These are phyloP conservation scores for Magnaporthiopsis rhizophila DNA, from an alignment of 2,329 filamentous ascomycete species.

Conservation along the genomic window DNA sequence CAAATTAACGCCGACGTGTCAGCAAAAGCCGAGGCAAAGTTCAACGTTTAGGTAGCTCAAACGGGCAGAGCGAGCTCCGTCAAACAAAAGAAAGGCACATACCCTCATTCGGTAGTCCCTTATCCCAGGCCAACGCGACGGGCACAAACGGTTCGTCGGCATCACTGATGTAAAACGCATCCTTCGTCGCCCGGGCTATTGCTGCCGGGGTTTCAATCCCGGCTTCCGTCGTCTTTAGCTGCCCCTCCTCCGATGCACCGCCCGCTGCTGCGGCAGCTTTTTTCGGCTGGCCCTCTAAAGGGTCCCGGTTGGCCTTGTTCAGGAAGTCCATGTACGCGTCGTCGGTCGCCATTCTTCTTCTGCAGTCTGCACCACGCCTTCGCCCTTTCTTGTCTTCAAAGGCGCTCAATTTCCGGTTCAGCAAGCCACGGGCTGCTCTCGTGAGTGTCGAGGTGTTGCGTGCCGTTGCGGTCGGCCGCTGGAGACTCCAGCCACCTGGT, in stretches of 20 bases:
- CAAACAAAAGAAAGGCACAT: conserved; percentile 18
- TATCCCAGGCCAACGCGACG: conserved; percentile 57
- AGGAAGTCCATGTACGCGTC: conserved; percentile 79
- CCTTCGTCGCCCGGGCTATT: conserved; percentile 40
- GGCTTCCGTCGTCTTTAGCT: conserved; percentile 44
- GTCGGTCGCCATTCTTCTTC: conserved; percentile 62
- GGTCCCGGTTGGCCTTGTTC: conserved; percentile 77
- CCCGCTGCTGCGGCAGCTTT: background rate
- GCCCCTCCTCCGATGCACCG: conserved; percentile 11
- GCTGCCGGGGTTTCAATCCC: conserved; percentile 52
- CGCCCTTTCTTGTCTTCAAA: background rate
- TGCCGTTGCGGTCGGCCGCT: background rate
- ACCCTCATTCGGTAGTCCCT: conserved; percentile 55
- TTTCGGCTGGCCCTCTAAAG: conserved; percentile 46
- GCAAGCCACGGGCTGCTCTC: too few species aligned
- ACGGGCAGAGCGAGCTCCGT: background rate
- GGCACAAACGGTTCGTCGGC: conserved; percentile 80
- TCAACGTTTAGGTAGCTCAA: conserved; percentile 7
- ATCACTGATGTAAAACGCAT: conserved; percentile 69
- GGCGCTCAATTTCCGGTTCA: too few species aligned
- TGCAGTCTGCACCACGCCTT: conserved; percentile 11
- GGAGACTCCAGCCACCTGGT: background rate
- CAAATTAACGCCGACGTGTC: conserved; percentile 4
- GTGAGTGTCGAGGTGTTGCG: background rate
- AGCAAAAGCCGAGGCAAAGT: conserved; percentile 5